Percentiles rank a stretch among this genome's conserved stretches.
phyloP scores from a whole-genome alignment of 495 filamentous ascomycete genomes.

The Lasiosphaeria ovina region DNA sequence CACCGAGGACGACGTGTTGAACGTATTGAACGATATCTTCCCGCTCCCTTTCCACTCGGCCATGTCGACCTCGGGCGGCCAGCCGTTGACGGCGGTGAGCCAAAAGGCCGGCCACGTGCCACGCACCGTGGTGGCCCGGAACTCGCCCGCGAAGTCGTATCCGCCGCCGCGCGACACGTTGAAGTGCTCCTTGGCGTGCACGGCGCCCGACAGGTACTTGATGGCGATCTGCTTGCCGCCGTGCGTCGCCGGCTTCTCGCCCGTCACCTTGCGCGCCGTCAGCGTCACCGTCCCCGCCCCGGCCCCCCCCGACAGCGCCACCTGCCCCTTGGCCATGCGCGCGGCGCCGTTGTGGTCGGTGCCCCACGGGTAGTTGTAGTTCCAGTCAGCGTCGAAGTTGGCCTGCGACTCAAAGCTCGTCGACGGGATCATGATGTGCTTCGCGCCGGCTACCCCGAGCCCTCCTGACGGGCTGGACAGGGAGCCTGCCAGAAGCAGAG shows the following conservation, averaged over 20 bases:
- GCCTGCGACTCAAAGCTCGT: slow-evolving; percentile 53
- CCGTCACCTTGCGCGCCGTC: slow-evolving; percentile 45
- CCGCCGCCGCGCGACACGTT: slow-evolving; percentile 47
- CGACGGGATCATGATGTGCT: slow-evolving; percentile 49
- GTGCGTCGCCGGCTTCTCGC: slow-evolving; percentile 40
- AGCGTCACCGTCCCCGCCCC: slow-evolving; percentile 41
- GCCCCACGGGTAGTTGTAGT: slow-evolving; percentile 50
- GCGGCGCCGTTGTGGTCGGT: slow-evolving; percentile 56
- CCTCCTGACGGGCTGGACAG: slow-evolving; percentile 5
- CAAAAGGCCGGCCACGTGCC: slow-evolving; percentile 65
- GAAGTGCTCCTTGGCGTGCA: slow-evolving; percentile 49
- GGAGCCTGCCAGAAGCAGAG: slow-evolving; percentile 10
- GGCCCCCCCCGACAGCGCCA: slow-evolving; percentile 30
- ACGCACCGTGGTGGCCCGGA: slow-evolving; percentile 48
- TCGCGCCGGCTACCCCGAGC: slow-evolving; percentile 14
- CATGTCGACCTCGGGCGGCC: slow-evolving; percentile 64
- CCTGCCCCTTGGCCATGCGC: slow-evolving; percentile 49
- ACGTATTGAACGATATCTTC: slow-evolving; percentile 60
- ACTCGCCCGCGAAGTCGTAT: slow-evolving; percentile 52
- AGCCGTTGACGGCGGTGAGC: slow-evolving; percentile 58
- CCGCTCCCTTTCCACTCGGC: slow-evolving; percentile 64
- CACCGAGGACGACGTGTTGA: slow-evolving; percentile 53
- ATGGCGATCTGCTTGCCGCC: slow-evolving; percentile 51
- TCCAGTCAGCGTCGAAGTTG: slow-evolving; percentile 51
- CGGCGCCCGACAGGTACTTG: slow-evolving; percentile 53